Conservation (phyloP, 2,329 filamentous ascomycete genomes). For the Phoma sp. region DNA sequence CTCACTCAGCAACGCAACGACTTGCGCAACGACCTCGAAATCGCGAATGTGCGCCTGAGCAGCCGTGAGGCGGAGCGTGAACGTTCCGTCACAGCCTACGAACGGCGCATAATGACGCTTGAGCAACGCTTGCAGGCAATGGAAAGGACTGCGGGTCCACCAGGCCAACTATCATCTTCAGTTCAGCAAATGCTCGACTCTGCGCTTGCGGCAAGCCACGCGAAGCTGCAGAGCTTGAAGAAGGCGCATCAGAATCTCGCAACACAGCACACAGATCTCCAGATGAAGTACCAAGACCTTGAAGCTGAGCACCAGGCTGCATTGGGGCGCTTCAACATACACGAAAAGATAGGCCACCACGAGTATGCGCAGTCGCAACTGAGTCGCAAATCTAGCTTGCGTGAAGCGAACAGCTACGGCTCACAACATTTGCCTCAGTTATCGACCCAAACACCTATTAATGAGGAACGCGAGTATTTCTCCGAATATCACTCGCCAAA, state of each 20-base stretch:
- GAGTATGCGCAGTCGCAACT: slow-evolving; percentile 27
- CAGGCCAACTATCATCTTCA: slow-evolving; percentile 46
- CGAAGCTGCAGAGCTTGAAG: slow-evolving; percentile 58
- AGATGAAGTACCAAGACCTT: slow-evolving; percentile 53
- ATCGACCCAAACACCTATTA: slow-evolving; percentile 24
- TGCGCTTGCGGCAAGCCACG: slow-evolving; percentile 55
- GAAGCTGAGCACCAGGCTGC: slow-evolving; percentile 43
- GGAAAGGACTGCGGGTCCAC: slow-evolving; percentile 31
- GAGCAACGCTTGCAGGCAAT: slow-evolving; percentile 44
- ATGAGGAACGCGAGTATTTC: slow-evolving; percentile 39
- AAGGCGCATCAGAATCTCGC: slow-evolving; percentile 60
- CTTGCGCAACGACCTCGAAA: slow-evolving; percentile 65
- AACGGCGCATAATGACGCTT: slow-evolving; percentile 56
- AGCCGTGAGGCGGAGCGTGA: slow-evolving; percentile 59
- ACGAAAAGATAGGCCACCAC: slow-evolving; percentile 25
- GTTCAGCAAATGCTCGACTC: slow-evolving; percentile 58
- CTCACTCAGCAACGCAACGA: slow-evolving; percentile 65
- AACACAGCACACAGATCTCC: slow-evolving; percentile 58
- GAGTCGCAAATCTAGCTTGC: slow-evolving; percentile 38
- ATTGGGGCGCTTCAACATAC: slow-evolving; percentile 29
- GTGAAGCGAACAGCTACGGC: slow-evolving; percentile 28
- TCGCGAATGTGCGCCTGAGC: slow-evolving; percentile 64
- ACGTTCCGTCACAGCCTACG: slow-evolving; percentile 55
- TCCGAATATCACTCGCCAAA: slow-evolving; percentile 39
- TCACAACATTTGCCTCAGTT: slow-evolving; percentile 35